Conservation (phyloP, 177 flowering plant genomes). For the Vitis hybrid region DNA sequence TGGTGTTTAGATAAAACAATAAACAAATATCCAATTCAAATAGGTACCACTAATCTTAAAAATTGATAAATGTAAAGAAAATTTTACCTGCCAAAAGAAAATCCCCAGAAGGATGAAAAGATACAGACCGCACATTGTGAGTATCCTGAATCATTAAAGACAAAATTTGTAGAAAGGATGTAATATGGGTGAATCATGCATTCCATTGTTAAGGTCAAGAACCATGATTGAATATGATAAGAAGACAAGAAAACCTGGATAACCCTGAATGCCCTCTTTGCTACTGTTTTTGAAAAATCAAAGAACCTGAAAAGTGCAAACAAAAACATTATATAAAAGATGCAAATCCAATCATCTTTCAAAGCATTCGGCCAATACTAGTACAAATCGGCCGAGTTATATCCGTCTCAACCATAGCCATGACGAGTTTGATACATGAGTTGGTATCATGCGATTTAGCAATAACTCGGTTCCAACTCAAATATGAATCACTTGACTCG, state of each 20-base stretch:
- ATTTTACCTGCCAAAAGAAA: constrained; percentile 73
- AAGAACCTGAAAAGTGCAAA: constrained; percentile 58
- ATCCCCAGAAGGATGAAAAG: constrained; percentile 89
- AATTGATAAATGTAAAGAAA: background rate
- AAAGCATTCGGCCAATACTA: background rate
- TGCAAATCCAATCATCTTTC: background rate
- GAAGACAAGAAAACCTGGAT: constrained; percentile 56
- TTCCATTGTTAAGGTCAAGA: constrained; percentile 7
- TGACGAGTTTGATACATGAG: no score
- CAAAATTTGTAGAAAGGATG: background rate
- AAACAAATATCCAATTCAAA: background rate
- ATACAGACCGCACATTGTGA: constrained; percentile 83
- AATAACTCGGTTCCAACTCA: no score
- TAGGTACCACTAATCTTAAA: background rate
- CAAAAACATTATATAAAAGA: background rate
- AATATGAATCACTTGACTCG: no score
- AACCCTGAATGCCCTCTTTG: constrained; percentile 77
- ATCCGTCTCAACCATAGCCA: no score
- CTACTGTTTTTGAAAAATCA: constrained; percentile 79
- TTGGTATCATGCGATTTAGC: no score
- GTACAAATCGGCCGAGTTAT: no score
- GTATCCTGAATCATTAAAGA: constrained; percentile 59
- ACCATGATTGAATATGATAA: constrained; percentile 6
- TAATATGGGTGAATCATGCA: background rate
- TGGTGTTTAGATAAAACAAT: background rate